phyloP scores from a whole-genome alignment of 805 yeast genomes.

The Metschnikowia cubensis region DNA sequence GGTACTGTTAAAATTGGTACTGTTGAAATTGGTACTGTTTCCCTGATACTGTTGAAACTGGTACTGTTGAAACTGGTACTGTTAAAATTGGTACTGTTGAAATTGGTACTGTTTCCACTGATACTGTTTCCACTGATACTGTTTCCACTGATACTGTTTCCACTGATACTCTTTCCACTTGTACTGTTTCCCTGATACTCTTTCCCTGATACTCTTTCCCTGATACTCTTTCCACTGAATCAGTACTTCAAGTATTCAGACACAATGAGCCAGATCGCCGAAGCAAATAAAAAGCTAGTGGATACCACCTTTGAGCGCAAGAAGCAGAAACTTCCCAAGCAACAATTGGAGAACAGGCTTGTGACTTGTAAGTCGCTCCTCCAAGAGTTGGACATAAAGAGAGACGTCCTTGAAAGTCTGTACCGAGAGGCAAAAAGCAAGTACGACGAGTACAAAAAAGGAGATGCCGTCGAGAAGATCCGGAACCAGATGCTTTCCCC shows the following conservation, averaged over 20 bases:
- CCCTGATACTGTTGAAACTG: too few relatives aligned
- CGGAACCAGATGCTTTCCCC: constrained; percentile 33
- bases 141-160: too few relatives aligned
- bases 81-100: too few relatives aligned
- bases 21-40: too few relatives aligned
- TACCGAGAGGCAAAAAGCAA: constrained; percentile 33
- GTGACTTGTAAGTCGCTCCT: constrained; percentile 18
- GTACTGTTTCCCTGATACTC: too few relatives aligned
- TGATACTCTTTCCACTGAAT: too few relatives aligned
- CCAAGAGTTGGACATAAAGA: constrained; percentile 25
- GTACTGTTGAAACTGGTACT: too few relatives aligned
- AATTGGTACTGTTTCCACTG: too few relatives aligned
- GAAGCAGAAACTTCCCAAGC: constrained; percentile 10
- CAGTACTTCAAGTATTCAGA: constrained; percentile 18
- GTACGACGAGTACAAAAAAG: constrained; percentile 37
- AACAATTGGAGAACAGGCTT: constrained; percentile 14
- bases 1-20: too few relatives aligned
- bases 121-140: too few relatives aligned
- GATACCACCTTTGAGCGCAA: constrained; percentile 8
- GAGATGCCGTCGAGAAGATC: constrained; percentile 37
- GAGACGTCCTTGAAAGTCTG: constrained; percentile 23
- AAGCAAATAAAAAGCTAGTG: constrained; percentile 6
- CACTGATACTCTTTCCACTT: too few relatives aligned
- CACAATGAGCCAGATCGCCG: constrained; percentile 22
- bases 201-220: too few relatives aligned